Evolutionary conservation across 2,329 filamentous ascomycete species (phyloP).

Genomic region (Xylaria sp.): DNA sequence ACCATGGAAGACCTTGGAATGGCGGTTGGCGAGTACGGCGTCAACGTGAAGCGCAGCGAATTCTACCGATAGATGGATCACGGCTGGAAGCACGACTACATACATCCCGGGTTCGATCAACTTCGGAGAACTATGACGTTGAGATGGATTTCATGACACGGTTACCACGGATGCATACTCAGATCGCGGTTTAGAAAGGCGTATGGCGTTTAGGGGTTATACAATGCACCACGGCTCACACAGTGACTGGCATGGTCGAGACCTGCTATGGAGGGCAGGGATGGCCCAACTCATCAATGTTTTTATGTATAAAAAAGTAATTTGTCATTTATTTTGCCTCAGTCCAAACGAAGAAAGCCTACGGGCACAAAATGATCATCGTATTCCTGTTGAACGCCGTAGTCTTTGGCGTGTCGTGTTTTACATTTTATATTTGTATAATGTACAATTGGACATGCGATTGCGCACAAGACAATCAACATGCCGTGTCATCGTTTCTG

Average conservation of each 20-base stretch:
- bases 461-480: neutral
- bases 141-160: constrained; percentile 12
- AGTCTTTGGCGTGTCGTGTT: neutral
- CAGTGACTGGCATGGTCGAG: constrained; percentile 13
- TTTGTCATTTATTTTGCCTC: neutral
- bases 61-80: constrained; percentile 70
- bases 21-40: constrained; percentile 96
- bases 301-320: constrained; percentile 15
- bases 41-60: constrained; percentile 96
- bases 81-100: neutral
- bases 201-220: constrained; percentile 32
- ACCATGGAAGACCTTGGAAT: constrained; percentile 99
- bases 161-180: neutral
- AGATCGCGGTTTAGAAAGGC: constrained; percentile 26
- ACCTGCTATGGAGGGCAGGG: constrained; percentile 1
- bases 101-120: neutral
- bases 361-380: constrained; percentile 5
- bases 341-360: neutral
- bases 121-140: neutral
- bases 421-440: constrained; percentile 22
- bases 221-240: constrained; percentile 19
- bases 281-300: neutral
- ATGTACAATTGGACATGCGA: constrained; percentile 21
- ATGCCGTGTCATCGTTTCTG: neutral
- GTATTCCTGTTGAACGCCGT: neutral